A percentile compares a stretch with the other conserved stretches of the same genome.
Conservation (phyloP, 179 eudicot genomes). For the Camellia oleifera region DNA sequence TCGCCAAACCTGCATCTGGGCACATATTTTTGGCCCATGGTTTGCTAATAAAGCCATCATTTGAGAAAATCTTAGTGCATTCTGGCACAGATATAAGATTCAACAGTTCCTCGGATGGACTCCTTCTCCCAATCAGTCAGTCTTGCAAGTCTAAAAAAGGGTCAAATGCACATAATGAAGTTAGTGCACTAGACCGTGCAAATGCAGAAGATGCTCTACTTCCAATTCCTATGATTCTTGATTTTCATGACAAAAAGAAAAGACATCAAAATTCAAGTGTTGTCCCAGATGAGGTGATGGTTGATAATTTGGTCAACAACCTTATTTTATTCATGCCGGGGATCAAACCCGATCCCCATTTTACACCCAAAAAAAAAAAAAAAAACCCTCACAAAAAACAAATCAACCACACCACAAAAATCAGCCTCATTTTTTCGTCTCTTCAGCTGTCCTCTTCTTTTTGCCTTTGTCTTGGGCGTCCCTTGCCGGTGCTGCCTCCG, state of each 20-base stretch:
- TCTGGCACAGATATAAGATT: slow-evolving; percentile 63
- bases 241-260: slow-evolving; percentile 35
- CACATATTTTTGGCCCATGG: slow-evolving; percentile 81
- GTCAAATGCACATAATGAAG: slow-evolving; percentile 43
- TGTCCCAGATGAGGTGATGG: slow-evolving; percentile 15
- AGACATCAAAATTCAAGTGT: slow-evolving; percentile 23
- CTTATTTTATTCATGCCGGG: too few relatives aligned
- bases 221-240: slow-evolving; percentile 65
- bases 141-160: slow-evolving; percentile 58
- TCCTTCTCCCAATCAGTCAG: slow-evolving; percentile 65
- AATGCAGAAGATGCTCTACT: slow-evolving; percentile 84
- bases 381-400: too few relatives aligned
- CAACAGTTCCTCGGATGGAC: slow-evolving; percentile 50
- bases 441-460: too few relatives aligned
- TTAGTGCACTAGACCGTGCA: slow-evolving; percentile 88
- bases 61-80: slow-evolving; percentile 71
- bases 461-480: too few relatives aligned
- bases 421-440: too few relatives aligned
- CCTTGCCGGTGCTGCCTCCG: too few relatives aligned
- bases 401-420: too few relatives aligned
- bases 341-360: too few relatives aligned
- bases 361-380: too few relatives aligned
- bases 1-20: slow-evolving; percentile 45
- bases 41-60: slow-evolving; percentile 73
- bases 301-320: slow-evolving; percentile 21